phyloP scores from a whole-genome alignment of 2,329 filamentous ascomycete genomes.

The Pseudogymnoascus verrucosus region DNA sequence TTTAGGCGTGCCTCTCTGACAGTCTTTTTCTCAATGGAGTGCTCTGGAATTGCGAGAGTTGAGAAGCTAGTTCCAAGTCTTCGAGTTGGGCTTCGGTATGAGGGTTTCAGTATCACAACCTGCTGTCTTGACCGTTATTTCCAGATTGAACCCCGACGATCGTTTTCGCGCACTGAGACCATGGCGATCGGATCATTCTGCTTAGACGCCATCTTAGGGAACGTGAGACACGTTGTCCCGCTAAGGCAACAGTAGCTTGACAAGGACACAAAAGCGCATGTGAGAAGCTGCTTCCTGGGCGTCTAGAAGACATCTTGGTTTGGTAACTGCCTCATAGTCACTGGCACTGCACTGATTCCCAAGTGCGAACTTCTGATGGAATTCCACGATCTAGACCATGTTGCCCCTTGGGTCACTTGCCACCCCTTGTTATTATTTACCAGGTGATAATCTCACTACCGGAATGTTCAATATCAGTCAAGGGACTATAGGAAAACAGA shows the following conservation, averaged over 20 bases:
- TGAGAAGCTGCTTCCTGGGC: not conserved
- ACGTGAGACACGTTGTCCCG: not conserved
- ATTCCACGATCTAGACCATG: not conserved
- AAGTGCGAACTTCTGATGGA: not conserved
- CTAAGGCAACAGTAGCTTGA: not conserved
- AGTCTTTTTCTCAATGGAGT: not conserved
- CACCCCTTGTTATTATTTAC: not conserved
- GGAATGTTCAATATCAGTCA: not conserved
- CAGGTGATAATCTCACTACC: not conserved
- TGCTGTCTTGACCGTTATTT: not conserved
- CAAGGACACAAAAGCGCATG: not conserved
- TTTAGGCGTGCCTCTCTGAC: not conserved
- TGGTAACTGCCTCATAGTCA: not conserved
- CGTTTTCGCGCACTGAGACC: not conserved
- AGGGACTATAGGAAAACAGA: not conserved
- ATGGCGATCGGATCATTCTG: not conserved
- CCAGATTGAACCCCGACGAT: not conserved
- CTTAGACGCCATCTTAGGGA: not conserved
- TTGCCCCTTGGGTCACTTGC: not conserved
- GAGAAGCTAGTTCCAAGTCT: not conserved
- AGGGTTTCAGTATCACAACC: not conserved
- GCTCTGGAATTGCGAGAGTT: not conserved
- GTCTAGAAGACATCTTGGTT: not conserved
- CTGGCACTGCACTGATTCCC: not conserved
- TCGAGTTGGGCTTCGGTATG: not conserved